These are phyloP conservation scores for Coemansia sp. DNA, from an alignment of 192 early-diverging fungal species.

Conservation along the genomic window DNA sequence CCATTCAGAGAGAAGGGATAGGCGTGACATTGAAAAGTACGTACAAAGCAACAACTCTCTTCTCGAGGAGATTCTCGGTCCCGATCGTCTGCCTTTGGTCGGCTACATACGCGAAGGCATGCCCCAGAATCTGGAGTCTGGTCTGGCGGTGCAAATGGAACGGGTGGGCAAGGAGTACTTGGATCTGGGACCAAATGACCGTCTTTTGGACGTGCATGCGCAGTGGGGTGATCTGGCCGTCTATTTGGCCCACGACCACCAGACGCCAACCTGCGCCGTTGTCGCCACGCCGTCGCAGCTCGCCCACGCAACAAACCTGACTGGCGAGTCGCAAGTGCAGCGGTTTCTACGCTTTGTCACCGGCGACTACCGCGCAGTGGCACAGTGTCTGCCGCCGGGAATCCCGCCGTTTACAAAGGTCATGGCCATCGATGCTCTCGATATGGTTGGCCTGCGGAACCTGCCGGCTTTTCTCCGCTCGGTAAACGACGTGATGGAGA, in stretches of 20 bases:
- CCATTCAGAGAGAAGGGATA: slow-evolving; percentile 33
- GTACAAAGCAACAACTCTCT: slow-evolving; percentile 43
- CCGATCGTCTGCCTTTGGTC: slow-evolving; percentile 47
- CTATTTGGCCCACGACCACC: slow-evolving; percentile 40
- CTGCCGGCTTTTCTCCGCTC: slow-evolving; percentile 31
- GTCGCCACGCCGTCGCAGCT: slow-evolving; percentile 43
- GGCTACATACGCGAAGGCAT: slow-evolving; percentile 50
- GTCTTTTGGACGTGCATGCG: slow-evolving; percentile 42
- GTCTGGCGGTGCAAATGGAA: slow-evolving; percentile 36
- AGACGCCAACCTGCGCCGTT: slow-evolving; percentile 38
- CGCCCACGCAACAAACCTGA: slow-evolving; percentile 40
- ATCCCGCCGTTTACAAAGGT: slow-evolving; percentile 51
- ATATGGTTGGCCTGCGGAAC: slow-evolving; percentile 36
- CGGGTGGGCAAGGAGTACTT: slow-evolving; percentile 47
- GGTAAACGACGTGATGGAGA: slow-evolving; percentile 25
- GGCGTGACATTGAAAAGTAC: slow-evolving; percentile 21
- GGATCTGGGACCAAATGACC: slow-evolving; percentile 49
- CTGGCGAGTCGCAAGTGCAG: slow-evolving; percentile 43
- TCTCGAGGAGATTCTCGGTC: slow-evolving; percentile 47
- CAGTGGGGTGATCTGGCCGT: slow-evolving; percentile 56
- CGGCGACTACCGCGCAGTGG: slow-evolving; percentile 47
- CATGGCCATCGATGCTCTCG: slow-evolving; percentile 44
- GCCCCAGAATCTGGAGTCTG: slow-evolving; percentile 30
- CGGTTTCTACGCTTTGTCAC: slow-evolving; percentile 42
- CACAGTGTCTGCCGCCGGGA: slow-evolving; percentile 31